Base-by-base conservation (phyloP, 2,329 filamentous ascomycete species). In the Onygenales sp. region DNA sequence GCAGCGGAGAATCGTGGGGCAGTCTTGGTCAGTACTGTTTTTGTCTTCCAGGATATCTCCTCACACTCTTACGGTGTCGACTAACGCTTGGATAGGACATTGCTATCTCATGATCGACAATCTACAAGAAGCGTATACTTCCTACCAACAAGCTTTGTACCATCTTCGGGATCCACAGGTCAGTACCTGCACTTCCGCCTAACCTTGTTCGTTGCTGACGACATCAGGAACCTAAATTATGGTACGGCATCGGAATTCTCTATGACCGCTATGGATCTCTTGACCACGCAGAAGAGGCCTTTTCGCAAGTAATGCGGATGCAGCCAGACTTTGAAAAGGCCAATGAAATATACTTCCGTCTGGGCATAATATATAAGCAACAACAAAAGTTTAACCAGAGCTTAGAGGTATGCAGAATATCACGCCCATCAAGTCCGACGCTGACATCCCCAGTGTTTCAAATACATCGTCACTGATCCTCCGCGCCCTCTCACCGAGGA, bases 311-410 rank as follows among this genome's bases (percentile, higher is more conserved):
- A 58, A 97, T 98, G 93, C 86, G 89, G 61, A 97, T 98, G 86
- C 87, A 95, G 64, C 93, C 92, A 4, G 86, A 90, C 62, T 97
- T 97, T 62, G 93, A 98, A 66, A 98, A 98, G 78, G 91, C 92
- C 54, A 97, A 97, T 65, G 93, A 98, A 69, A 97, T 98, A 52
- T 98, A 97, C 71, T 98, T 98, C 73, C 84, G 93, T 32, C 80
- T 98, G 7, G 93, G 93, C n/a, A 98, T 98, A 75, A 97, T 98
- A 60, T 97, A 97, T 77, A 98, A 98, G 70, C 92, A 97, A 65
- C 93, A 97, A 68, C 86, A 91, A 57, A 97, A 97, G 69, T 98
- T 91, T 68, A 78, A 78, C 51, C 86, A 94, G 66, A 96, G 91
- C 77, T 77, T 97, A 45, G 93, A 97, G 73, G 91, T 95, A 17